Evolutionary conservation across 2,329 filamentous ascomycete genomes (phyloP), one percentile per base, ranked within the genome.

Genomic region (Ceratocystis albifundus): DNA sequence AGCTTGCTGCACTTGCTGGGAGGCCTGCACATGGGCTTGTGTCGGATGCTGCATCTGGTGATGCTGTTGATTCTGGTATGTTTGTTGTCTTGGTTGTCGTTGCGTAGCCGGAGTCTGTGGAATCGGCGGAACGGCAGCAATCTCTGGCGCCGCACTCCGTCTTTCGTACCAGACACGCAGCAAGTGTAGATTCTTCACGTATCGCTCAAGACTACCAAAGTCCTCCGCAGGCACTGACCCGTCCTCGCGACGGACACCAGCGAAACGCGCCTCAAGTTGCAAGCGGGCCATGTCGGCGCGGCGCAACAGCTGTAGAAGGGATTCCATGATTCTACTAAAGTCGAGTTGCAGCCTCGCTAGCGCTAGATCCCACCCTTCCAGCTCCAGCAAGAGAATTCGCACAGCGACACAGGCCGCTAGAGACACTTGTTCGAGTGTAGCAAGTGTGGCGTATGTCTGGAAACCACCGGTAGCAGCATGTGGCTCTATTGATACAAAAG

Each of bases 401-500:
- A 69, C 69, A 15, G 69, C 66, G 22, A 66, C 61, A 22, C 66
- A 67, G 6, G 66, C 66, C 2, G 66, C 66, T 15, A 67, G 57
- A 7, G 66, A 67, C 10, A 67, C 66, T 30, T 67, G 66, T 30
- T 67, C 66, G 8, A 67, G 66, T 4, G 66, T 67, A 0, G 66
- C 66, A n/a, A 67, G 66, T 17, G 66, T 67, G 25, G 66, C 66
- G 45, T 67, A 67, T 12, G 66, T 67, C 59, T 67, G 66, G 55
- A 67, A 67, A 22, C 66, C 66, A 30, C 66, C 66, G 7, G 66
- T 67, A n/a, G 66, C 66, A 20, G 66, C 66, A 17, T 67, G 66
- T 30, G 73, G 65, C 1, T 74, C 70, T 2, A 74, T 69, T 1
- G 71, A 71, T 6, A 75, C 71, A 15, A 76, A 62, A 5, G 73